Evolutionary conservation across 176 grass and related monocot species (phyloP).

Genomic region (Panicum miliaceum): DNA sequence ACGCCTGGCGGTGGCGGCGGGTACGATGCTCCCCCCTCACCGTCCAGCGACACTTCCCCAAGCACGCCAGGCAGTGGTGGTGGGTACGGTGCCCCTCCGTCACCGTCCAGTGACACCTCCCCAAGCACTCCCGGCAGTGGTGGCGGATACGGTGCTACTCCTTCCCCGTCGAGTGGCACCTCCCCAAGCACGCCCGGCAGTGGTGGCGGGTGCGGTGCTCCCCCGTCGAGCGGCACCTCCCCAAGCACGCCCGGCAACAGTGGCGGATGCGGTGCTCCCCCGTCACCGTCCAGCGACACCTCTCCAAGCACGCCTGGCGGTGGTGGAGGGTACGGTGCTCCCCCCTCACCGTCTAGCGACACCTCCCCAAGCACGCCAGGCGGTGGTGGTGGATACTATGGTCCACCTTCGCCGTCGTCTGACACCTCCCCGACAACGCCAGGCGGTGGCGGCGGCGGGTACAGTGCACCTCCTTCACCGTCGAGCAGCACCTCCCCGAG

Average conservation of each 20-base stretch:
- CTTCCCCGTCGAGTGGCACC: too few relatives aligned
- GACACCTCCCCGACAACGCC: not conserved
- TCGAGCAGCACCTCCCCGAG: not conserved
- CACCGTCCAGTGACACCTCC: not conserved
- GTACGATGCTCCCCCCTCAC: too few relatives aligned
- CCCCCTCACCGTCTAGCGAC: not conserved
- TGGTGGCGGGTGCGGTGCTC: too few relatives aligned
- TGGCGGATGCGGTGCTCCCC: not conserved
- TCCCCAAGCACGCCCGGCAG: too few relatives aligned
- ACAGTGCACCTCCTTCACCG: not conserved
- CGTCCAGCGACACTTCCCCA: too few relatives aligned
- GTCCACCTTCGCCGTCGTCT: not conserved
- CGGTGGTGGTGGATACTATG: not conserved
- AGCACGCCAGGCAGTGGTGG: too few relatives aligned
- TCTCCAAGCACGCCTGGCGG: not conserved
- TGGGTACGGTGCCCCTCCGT: not conserved
- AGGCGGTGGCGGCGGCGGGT: not conserved
- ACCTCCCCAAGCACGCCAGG: not conserved
- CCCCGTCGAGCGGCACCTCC: not conserved
- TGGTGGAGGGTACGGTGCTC: not conserved
- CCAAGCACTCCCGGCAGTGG: not conserved
- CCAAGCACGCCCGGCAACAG: slow-evolving; percentile 1
- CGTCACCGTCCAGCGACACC: not conserved
- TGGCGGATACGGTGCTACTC: too few relatives aligned
- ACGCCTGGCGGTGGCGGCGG: not conserved